Base-by-base conservation (phyloP, 2,329 filamentous ascomycete genomes). In the Xylaria arbuscula region DNA sequence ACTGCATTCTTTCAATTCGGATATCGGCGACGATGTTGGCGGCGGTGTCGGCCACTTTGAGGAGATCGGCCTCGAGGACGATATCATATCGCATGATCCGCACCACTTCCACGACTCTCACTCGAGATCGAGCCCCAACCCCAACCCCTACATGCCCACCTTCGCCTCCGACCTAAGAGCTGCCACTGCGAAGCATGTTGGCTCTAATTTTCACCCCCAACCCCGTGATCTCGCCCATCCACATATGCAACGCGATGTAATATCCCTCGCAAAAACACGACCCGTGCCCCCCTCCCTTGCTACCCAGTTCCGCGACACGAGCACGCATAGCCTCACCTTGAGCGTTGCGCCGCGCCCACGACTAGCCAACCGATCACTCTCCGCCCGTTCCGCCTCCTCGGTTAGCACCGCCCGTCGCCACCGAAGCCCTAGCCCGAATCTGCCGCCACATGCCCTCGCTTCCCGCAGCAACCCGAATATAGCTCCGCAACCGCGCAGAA, bases 1-100 rank as follows among this genome's bases (percentile, higher is more conserved):
- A 58, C 92, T 95, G 76, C 91, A 91, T 74, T 97, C 94, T 45
- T 90, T 92, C 65, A 90, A 88, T 70, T 91, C 90, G 61, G 83
- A 89, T 75, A 91, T 93, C 75, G 92, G 93, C 74, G 89, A 90
- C 76, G 88, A 86, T 73, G 86, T 89, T 59, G 83, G 92, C 54
- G 86, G 89, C 61, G 93, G 97, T 77, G 88, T 91, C 66, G 90
- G 89, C 71, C 90, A 98, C 79, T 98, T 98, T 76, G 95, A 98
- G 79, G 95, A 98, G 72, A 97, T 98, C 78, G 93, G 92, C 13
- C 88, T 98, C 36, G 91, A 94, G 68, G 90, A 92, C 74, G 90
- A 94, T 70, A 84, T 85, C 45, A 72, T 77, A 60, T 74, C 80
- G 17, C 66, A 76, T 38, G 77, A 80, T 57, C 72, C 77, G 24